phyloP scores from a whole-genome alignment of 306 rosid species.

The Morella rubra region DNA sequence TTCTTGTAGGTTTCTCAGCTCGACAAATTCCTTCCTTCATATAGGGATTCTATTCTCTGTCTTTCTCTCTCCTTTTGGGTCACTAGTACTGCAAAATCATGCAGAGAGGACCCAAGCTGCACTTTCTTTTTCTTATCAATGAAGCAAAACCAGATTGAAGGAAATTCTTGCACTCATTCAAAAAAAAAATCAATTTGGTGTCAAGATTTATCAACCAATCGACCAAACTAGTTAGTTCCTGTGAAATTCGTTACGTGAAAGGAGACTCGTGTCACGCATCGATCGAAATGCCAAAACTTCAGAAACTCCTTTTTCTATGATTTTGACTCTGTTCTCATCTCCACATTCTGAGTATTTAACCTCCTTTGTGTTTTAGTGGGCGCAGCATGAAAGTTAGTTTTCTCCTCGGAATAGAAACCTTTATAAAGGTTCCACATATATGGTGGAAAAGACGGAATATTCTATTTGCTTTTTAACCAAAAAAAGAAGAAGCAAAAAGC shows the following conservation, averaged over 20 bases:
- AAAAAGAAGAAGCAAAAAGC: neutral
- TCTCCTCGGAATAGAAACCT: neutral
- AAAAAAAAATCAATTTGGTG: neutral
- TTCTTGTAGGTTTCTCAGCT: neutral
- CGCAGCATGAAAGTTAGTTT: neutral
- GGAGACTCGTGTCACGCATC: neutral
- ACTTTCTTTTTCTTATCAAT: neutral
- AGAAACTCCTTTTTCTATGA: neutral
- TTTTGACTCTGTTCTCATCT: neutral
- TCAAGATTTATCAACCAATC: too few species aligned
- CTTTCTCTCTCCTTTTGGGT: too few species aligned
- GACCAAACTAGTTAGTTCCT: too few species aligned
- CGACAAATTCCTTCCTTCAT: too few species aligned
- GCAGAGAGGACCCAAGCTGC: neutral
- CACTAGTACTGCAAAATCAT: neutral
- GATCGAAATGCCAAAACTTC: neutral
- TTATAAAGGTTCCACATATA: neutral
- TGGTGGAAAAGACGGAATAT: neutral
- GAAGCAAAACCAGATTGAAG: neutral
- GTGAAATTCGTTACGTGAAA: neutral
- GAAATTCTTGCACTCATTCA: neutral
- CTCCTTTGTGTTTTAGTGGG: slow-evolving; percentile 2
- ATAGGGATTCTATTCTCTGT: too few species aligned
- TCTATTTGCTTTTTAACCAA: neutral
- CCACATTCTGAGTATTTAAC: neutral